Conservation (phyloP, 176 grass and related monocot species). For the Avena eriantha region DNA sequence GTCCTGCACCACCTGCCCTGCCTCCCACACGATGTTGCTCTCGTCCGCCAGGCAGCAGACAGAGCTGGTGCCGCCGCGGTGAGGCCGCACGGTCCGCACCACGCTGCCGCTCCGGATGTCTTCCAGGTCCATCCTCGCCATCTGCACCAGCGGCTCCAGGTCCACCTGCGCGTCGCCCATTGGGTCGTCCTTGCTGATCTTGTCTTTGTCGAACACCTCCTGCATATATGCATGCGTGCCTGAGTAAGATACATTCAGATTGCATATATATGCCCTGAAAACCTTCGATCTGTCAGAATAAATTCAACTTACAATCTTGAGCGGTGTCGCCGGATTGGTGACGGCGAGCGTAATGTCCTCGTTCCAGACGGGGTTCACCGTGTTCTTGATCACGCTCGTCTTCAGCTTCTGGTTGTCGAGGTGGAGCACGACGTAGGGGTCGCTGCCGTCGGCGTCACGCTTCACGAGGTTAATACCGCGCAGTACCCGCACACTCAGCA, state of each 20-base stretch:
- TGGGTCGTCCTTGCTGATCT: conserved; percentile 60
- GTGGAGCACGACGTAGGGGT: conserved; percentile 60
- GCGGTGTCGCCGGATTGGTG: conserved; percentile 32
- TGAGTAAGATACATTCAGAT: background rate
- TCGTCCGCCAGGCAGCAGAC: conserved; percentile 69
- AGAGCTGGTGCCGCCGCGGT: background rate
- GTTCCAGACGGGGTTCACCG: conserved; percentile 57
- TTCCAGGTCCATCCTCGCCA: conserved; percentile 52
- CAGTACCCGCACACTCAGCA: conserved; percentile 51
- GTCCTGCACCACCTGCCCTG: conserved; percentile 66
- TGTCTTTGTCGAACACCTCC: conserved; percentile 82
- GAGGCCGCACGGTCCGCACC: conserved; percentile 51
- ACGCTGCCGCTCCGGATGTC: conserved; percentile 57
- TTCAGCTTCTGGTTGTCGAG: conserved; percentile 56
- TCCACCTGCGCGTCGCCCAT: conserved; percentile 87
- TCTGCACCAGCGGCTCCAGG: conserved; percentile 58
- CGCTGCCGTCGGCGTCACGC: conserved; percentile 50
- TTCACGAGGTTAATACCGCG: conserved; percentile 56
- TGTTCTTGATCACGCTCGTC: conserved; percentile 52
- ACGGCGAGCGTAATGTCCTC: conserved; percentile 47
- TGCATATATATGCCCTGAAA: background rate
- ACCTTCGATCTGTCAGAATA: background rate
- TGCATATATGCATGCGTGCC: conserved; percentile 6
- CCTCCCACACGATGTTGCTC: conserved; percentile 60
- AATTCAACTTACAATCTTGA: conserved; percentile 40